A percentile compares a stretch with the other conserved stretches of the same genome.
phyloP scores from a whole-genome alignment of 495 filamentous ascomycete species.

The Podospora appendiculata region DNA sequence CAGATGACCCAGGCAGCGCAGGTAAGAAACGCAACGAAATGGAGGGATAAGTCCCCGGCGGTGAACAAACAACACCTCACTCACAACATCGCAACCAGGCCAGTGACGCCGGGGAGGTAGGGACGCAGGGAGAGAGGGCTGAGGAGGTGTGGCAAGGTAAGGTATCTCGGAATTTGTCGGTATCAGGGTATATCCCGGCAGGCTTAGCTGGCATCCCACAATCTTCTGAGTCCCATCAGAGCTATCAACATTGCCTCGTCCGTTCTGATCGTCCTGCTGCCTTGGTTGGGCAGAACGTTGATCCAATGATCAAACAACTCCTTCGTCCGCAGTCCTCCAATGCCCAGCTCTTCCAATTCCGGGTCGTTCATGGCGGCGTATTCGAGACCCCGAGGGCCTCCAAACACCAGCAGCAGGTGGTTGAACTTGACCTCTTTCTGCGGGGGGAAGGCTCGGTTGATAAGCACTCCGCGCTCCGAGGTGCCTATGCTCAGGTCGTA shows the following conservation, averaged over 20 bases:
- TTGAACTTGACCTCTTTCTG: constrained; percentile 42
- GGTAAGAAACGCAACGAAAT: too few relatives aligned
- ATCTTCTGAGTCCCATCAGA: constrained; percentile 48
- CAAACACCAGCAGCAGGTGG: constrained; percentile 65
- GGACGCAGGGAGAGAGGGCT: too few relatives aligned
- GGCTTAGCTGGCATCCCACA: constrained; percentile 35
- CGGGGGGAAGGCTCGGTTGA: constrained; percentile 39
- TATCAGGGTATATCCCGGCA: neutral
- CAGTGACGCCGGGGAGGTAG: too few relatives aligned
- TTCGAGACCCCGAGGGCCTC: constrained; percentile 65
- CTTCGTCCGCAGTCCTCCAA: constrained; percentile 45
- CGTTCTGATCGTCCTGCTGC: constrained; percentile 67
- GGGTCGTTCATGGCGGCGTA: constrained; percentile 58
- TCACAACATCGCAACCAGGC: too few relatives aligned
- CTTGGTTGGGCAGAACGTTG: constrained; percentile 64
- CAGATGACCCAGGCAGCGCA: too few relatives aligned
- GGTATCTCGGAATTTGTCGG: neutral
- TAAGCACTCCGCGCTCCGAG: constrained; percentile 57
- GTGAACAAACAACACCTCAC: too few relatives aligned
- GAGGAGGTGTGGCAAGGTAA: too few relatives aligned
- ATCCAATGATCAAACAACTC: constrained; percentile 74
- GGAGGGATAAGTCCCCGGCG: too few relatives aligned
- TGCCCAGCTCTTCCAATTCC: constrained; percentile 47
- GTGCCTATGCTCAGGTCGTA: constrained; percentile 67
- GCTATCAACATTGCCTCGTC: constrained; percentile 72